Base-by-base conservation (phyloP, 2,329 filamentous ascomycete species). In the Fusarium sp. region DNA sequence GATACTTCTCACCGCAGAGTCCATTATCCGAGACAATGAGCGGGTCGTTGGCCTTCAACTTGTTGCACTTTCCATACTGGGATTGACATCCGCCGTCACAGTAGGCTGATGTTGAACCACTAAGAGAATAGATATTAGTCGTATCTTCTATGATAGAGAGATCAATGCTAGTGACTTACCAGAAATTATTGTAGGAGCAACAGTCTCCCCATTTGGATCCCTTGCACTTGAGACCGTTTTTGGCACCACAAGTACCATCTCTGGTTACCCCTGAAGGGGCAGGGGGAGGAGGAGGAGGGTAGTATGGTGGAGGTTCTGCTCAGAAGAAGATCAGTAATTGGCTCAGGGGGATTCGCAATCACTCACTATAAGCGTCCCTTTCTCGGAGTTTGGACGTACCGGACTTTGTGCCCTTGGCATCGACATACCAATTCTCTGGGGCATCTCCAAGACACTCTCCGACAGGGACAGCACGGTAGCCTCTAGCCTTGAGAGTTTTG, bases 381-480 rank as follows among this genome's bases (percentile, higher is more conserved):
- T 72, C 71, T 43, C 54, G 37, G n/a, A 84, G 14, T 12, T 16
- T 30, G 3, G 61, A 42, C 42, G 42, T 51, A 25, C 59, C 45
- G 2, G 68, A 64, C 32, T 64, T 66, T 34, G 60, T 55, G 8
- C 66, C 45, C 14, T 56, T 60, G 16, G 74, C 74, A 42, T 59
- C 27, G 18, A 85, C 81, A 69, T 88, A 88, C 86, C 86, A 88
- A 66, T 83, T 81, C 12, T 77, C 78, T 25, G 57, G 60, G 5
- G 84, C 75, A 62, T 89, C 86, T 1, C 82, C 83, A 23, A 89
- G 78, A 68, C 87, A 89, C 64, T 88, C 84, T 2, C 86, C 87
- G 4, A 89, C 83, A 2, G 86, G 86, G 28, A 87, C 85, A 46
- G 82, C 81, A 47, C 69, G 75, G 65, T 81, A 83, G 0, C 85